Evolutionary conservation across 164 flowering plant genomes (phyloP).

Genomic region (Euptelea pleiosperma): DNA sequence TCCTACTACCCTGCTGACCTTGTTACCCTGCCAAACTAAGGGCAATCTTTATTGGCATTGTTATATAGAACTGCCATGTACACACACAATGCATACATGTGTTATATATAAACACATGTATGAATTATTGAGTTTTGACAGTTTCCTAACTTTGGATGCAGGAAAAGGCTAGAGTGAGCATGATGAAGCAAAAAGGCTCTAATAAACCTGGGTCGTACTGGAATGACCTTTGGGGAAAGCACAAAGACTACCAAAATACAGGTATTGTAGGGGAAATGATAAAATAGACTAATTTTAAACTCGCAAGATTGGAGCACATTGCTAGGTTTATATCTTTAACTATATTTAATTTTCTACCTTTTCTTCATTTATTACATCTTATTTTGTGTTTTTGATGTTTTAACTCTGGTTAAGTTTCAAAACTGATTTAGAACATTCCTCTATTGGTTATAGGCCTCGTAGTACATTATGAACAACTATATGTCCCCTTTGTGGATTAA

Average conservation of each 20-base stretch:
- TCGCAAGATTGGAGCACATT: not conserved
- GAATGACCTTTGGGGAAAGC: conserved; percentile 75
- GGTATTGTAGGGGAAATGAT: conserved; percentile 34
- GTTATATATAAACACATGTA: not conserved
- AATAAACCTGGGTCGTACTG: conserved; percentile 54
- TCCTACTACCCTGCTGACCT: no score
- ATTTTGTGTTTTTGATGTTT: not conserved
- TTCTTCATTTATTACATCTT: not conserved
- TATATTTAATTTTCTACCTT: no score
- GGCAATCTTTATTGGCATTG: no score
- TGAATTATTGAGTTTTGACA: not conserved
- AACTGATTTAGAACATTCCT: no score
- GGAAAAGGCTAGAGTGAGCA: conserved; percentile 68
- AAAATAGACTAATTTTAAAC: not conserved
- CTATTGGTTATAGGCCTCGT: no score
- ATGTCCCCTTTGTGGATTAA: no score
- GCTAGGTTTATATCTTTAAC: not conserved
- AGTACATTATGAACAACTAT: no score
- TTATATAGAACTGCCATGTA: no score
- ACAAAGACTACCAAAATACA: conserved; percentile 45
- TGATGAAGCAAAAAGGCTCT: conserved; percentile 59
- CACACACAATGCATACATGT: no score
- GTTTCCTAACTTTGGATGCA: conserved; percentile 25
- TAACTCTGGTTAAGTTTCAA: not conserved
- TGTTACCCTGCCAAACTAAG: no score